Evolutionary conservation across 129 eudicot species (phyloP), one percentile per base, ranked within the genome.

Genomic region (Oenanthe sinensis): DNA sequence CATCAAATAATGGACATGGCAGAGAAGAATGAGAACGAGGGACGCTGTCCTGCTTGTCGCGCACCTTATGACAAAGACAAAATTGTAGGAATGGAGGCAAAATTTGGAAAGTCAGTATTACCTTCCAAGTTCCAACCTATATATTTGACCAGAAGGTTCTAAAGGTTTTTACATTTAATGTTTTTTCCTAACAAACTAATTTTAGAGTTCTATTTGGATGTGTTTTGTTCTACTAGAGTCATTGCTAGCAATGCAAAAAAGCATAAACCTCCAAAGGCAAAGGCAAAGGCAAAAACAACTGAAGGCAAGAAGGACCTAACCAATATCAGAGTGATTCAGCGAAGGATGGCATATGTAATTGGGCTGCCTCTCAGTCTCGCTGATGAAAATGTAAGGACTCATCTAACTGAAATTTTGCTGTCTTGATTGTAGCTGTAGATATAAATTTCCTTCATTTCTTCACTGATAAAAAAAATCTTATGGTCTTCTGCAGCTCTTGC

Each of bases 1-100:
- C 91, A 92, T 85, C 97, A 92, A 84, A 87, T 92, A 82, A 92
- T 92, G 89, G 96, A 92, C 86, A 90, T 92, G 97, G 96, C 97
- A 60, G 97, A 88, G 87, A 92, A 92, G 86, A 89, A 92, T 81
- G 89, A 86, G 83, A 82, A 86, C 26, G 97, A 88, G 74, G 97
- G 97, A 46, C 90, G 96, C 44, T 92, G 97, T 82, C 97, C 97
- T 84, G 97, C 97, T 14, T 92, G 97, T 79, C 88, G 97, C 16
- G 75, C 87, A 81, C 89, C 91, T 43, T 92, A 92, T 70, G 90
- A 92, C 81, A 92, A 90, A 84, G 93, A 92, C 78, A 90, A 84
- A 75, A 86, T 92, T 84, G 91, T 87, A 52, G 91, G 90, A 36
- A 75, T 82, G 89, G 93, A 92, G 80, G 86, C 93, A 81, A 88